Base-by-base conservation (phyloP, 2,329 filamentous ascomycete species). In the Ilyonectria destructans region DNA sequence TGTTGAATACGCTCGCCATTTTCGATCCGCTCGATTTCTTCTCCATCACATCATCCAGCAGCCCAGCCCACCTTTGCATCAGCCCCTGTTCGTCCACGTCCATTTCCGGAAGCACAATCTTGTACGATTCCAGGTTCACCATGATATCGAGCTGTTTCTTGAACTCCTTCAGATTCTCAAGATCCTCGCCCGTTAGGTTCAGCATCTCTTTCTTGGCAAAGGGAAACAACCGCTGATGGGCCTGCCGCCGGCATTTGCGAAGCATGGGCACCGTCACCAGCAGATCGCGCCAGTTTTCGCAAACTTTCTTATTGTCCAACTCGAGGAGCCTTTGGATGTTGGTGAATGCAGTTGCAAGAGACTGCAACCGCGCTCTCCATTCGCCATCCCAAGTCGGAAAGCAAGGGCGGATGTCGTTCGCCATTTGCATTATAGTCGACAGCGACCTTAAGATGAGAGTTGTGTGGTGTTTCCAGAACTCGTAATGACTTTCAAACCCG, bases 171-270 rank as follows among this genome's bases (percentile, higher is more conserved):
- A 75, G 45, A 2, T 63, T 13, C 13, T 46, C 40, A 15, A 74
- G 55, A 15, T 65, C 40, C 5, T 31, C 8, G 2, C 70, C 72
- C 29, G 62, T 62, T n/a, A 71, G 46, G 13, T 37, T 69, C 55
- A 73, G 37, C 72, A 75, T 72, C 37, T 74, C 71, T 29, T 68
- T 71, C 37, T 73, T 76, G 3, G 74, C 71, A 8, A 76, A 60
- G 43, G 73, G 70, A 29, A 61, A 72, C 58, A 67, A 69, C 31
- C 64, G 66, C 43, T 76, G 69, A 29, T 70, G 65, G 2, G 65
- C 59, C 23, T 57, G 70, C 35, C 69, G 58, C n/a, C 62, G 60
- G 8, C 69, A 71, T 52, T 74, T 75, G 23, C 75, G 75, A 46
- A 75, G 40, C 69, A 70, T 69, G 6, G 75, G 75, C 33, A 77